Base-by-base conservation (phyloP, 192 early-diverging fungal species). In the Thoreauomyces humboldtii region DNA sequence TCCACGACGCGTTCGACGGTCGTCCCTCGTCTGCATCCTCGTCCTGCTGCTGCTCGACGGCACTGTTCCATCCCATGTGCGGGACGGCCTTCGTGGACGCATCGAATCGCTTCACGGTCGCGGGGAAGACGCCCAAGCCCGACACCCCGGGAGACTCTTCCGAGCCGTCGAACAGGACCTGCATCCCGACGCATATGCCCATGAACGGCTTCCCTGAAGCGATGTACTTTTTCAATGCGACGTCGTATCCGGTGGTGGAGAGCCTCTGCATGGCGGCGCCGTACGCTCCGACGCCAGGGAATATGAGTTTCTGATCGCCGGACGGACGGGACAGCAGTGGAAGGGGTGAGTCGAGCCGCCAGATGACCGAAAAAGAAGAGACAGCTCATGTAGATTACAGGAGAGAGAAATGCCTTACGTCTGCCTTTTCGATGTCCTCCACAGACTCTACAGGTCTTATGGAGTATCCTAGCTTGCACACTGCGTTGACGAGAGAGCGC, bases 161-260 rank as follows among this genome's bases (percentile, higher is more conserved):
- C 0, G 93, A 96, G 1, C 88, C 91, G 34, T 88, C 86, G 65
- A 92, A 96, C 44, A 99, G 72, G 4, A 88, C 86, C 70, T 99
- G 98, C 92, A 99, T 91, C 11, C 96, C 98, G 7, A 99, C 90
- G 72, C 98, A 99, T 60, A 99, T 99, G 14, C 96, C 98, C 90
- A 99, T 91, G 69, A 96, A 91, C 17, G 95, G 98, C 41, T 80
- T 81, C 14, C 93, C 94, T 4, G 87, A 88, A 9, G 81, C 81
- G 27, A 99, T 81, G 70, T 92, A 99, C 52, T 83, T 74, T 56
- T 83, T 84, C 37, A 99, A 81, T 12, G 91, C 90, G 65, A 91
- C 85, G 17, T 76, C 86, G 43, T 91, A 93, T 14, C 92, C 89
- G 46, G 87, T 90, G 41, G 75, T 54, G 21, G 76, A 69, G 36